Evolutionary conservation across 306 rosid genomes (phyloP), one percentile per base, ranked within the genome.

Genomic region (Medicago lupulina): DNA sequence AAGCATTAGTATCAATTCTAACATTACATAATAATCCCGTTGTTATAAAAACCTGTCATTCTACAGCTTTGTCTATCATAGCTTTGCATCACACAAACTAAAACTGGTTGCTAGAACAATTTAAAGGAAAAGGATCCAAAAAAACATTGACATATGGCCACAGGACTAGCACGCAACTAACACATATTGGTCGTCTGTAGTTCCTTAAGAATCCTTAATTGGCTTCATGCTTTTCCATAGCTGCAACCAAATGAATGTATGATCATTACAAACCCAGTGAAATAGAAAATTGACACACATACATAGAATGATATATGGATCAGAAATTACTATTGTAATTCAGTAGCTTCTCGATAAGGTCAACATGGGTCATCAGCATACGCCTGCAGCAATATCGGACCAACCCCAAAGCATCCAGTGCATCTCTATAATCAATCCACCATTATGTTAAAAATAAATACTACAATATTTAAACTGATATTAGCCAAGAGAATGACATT

Each of bases 311-410:
- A 77, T 12, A 58, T 51, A 73, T 78, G 57, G 77, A 39, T 38
- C 53, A 70, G 66, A 21, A 19, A 62, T 88, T 88, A 95, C 97
- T 73, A 28, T 92, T 95, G 92, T 92, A 95, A 84, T 95, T 92
- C 73, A 95, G 87, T 79, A 92, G 93, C 93, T 95, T 95, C 87
- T 95, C 97, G 36, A 95, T 92, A 77, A 95, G 98, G 67, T 95
- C 99, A 31, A 92, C 99, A 51, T 92, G 98, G 50, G 99, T 95
- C 99, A 95, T 92, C 62, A 95, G 97, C 99, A 92, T 95, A 19
- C 97, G 84, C 74, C 99, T 86, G 71, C 97, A 95, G 76, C 97
- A 95, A 58, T 92, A 95, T 19, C 97, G 97, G 81, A 95, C 97
- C 86, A 95, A 81, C 9, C 89, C 91, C 91, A 95, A 67, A 8